Evolutionary conservation across 176 grass and related monocot genomes (phyloP).

Genomic region (Oryza australiensis): DNA sequence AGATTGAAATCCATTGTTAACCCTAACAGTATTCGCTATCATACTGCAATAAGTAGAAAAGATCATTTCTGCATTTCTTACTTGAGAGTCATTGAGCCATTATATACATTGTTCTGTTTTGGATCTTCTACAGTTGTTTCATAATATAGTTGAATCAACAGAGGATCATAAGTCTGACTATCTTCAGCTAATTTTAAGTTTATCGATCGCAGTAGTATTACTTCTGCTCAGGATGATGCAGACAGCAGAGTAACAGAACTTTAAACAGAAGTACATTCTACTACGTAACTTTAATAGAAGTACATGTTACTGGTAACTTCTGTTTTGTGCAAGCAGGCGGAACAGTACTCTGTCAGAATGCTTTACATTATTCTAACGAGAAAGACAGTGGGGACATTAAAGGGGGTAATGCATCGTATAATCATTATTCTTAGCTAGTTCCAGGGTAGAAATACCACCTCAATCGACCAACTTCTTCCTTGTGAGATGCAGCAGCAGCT

Average conservation of each 20-base stretch:
- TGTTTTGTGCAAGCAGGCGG: constrained; percentile 10
- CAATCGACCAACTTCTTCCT: constrained; percentile 96
- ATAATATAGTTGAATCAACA: neutral
- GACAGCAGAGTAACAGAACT: neutral
- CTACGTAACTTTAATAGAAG: neutral
- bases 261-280: neutral
- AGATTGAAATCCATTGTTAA: neutral
- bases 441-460: constrained; percentile 46
- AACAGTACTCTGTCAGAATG: constrained; percentile 16
- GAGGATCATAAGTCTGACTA: constrained; percentile 9
- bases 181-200: constrained; percentile 19
- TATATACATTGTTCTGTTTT: too few relatives aligned
- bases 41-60: constrained; percentile 5
- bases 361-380: constrained; percentile 20
- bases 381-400: neutral
- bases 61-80: neutral
- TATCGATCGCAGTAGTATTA: constrained; percentile 13
- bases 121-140: neutral
- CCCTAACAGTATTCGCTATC: neutral
- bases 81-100: too few relatives aligned
- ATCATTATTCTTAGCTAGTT: constrained; percentile 18
- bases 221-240: neutral
- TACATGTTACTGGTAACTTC: neutral
- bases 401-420: neutral
- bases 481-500: constrained; percentile 94